Percentiles rank a stretch among this genome's conserved stretches.
These are phyloP conservation scores for Cystobasidiaceae sp. DNA, from an alignment of 1,284 basidiomycete genomes.

Conservation along the genomic window DNA sequence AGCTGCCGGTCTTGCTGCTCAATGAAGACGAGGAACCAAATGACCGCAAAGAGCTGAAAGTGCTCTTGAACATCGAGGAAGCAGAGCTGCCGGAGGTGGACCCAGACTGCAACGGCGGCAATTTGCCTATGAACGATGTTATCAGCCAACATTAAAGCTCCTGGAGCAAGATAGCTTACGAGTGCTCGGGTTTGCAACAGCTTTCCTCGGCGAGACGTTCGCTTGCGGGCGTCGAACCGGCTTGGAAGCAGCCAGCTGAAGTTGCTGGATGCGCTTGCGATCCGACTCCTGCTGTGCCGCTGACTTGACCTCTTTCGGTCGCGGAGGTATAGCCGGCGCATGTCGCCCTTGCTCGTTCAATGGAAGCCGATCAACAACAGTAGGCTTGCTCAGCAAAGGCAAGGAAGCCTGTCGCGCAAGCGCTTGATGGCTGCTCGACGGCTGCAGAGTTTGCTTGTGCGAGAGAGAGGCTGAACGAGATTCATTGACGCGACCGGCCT, in stretches of 20 bases:
- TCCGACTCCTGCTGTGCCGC: slow-evolving; percentile 18
- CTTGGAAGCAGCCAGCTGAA: not conserved
- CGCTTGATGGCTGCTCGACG: not conserved
- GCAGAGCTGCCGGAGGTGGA: not conserved
- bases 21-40: slow-evolving; percentile 13
- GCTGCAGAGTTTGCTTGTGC: not conserved
- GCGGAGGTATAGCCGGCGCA: slow-evolving; percentile 10
- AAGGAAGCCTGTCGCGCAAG: not conserved
- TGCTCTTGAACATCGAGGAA: slow-evolving; percentile 18
- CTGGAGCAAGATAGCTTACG: not conserved
- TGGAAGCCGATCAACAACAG: not conserved
- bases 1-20: not conserved
- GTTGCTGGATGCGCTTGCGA: not conserved
- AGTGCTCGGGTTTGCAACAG: slow-evolving; percentile 2
- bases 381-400: not conserved
- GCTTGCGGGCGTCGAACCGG: not conserved
- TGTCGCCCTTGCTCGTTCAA: slow-evolving; percentile 16
- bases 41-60: slow-evolving; percentile 9
- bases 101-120: not conserved
- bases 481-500: not conserved
- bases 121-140: not conserved
- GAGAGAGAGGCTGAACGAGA: not conserved
- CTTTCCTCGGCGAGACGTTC: slow-evolving; percentile 11
- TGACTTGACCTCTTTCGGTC: slow-evolving; percentile 14
- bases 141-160: not conserved